phyloP scores from a whole-genome alignment of 345 rosid species.

The Aquilaria malaccensis region DNA sequence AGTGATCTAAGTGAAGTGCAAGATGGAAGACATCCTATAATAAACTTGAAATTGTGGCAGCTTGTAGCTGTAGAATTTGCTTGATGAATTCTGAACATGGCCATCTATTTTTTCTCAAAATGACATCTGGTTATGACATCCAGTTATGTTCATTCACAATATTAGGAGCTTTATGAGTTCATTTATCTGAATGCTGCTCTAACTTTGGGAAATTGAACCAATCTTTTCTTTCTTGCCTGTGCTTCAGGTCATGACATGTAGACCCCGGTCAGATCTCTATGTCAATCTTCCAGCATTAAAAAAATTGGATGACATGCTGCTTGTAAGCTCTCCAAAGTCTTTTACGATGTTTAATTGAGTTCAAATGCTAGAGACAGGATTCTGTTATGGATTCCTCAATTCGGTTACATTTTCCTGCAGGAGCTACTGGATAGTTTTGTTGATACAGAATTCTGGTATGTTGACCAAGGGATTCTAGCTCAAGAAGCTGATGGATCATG shows the following conservation, averaged over 20 bases:
- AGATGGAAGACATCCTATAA: background rate
- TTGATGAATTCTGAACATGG: too few species aligned
- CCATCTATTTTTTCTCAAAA: too few species aligned
- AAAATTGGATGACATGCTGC: slow-evolving; percentile 94
- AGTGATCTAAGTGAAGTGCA: background rate
- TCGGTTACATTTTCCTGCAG: slow-evolving; percentile 31
- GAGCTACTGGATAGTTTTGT: slow-evolving; percentile 85
- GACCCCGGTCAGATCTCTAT: slow-evolving; percentile 86
- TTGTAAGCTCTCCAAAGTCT: slow-evolving; percentile 40
- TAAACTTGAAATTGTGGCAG: too few species aligned
- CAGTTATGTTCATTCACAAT: too few species aligned
- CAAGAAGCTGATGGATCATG: slow-evolving; percentile 67
- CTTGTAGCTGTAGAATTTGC: too few species aligned
- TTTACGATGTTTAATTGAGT: background rate
- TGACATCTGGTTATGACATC: too few species aligned
- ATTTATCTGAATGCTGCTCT: too few species aligned
- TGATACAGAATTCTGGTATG: slow-evolving; percentile 84
- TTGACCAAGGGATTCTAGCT: slow-evolving; percentile 85
- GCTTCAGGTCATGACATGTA: slow-evolving; percentile 91
- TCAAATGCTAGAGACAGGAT: background rate
- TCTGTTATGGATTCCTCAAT: slow-evolving; percentile 12
- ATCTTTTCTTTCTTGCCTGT: slow-evolving; percentile 3
- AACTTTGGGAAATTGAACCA: too few species aligned
- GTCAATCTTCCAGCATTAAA: slow-evolving; percentile 87
- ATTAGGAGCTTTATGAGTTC: too few species aligned